These are phyloP conservation scores for Chaetomiaceae sp. DNA, from an alignment of 2,329 filamentous ascomycete species.

Conservation along the genomic window DNA sequence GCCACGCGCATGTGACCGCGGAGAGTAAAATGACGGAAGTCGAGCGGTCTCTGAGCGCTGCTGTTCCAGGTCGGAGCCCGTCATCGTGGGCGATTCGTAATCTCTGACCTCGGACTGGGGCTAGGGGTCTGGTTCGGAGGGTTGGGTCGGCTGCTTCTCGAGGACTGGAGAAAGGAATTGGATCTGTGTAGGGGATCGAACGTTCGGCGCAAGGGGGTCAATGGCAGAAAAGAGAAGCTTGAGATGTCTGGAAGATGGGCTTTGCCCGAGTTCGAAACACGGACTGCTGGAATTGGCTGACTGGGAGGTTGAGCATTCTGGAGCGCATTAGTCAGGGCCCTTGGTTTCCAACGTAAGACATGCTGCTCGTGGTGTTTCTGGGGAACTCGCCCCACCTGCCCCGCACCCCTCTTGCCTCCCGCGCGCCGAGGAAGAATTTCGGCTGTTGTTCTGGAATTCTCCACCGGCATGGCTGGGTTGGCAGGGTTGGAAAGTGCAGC, in stretches of 20 bases:
- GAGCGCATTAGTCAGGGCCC: conserved; percentile 18
- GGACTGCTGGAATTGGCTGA: not conserved
- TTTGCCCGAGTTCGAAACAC: not conserved
- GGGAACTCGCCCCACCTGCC: conserved; percentile 5
- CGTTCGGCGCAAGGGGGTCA: not conserved
- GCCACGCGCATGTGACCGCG: conserved; percentile 21
- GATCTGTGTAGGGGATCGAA: not conserved
- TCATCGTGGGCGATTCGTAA: conserved; percentile 1
- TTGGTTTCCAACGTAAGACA: no score
- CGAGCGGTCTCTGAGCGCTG: conserved; percentile 8
- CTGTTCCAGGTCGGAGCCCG: conserved; percentile 7
- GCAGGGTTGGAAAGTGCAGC: not conserved
- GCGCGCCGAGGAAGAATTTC: conserved; percentile 6
- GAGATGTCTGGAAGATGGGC: no score
- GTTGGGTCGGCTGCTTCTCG: no score
- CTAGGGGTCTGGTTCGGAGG: not conserved
- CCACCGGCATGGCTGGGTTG: not conserved
- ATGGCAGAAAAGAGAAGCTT: no score
- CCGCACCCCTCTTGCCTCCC: conserved; percentile 6
- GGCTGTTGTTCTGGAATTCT: conserved; percentile 4
- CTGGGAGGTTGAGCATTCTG: conserved; percentile 3
- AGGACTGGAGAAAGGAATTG: not conserved
- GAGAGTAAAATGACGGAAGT: conserved; percentile 32
- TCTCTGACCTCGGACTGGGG: not conserved
- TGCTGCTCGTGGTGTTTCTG: conserved; percentile 4